Evolutionary conservation across 345 rosid species (phyloP), one percentile per base, ranked within the genome.

Genomic region (Acer campestre): DNA sequence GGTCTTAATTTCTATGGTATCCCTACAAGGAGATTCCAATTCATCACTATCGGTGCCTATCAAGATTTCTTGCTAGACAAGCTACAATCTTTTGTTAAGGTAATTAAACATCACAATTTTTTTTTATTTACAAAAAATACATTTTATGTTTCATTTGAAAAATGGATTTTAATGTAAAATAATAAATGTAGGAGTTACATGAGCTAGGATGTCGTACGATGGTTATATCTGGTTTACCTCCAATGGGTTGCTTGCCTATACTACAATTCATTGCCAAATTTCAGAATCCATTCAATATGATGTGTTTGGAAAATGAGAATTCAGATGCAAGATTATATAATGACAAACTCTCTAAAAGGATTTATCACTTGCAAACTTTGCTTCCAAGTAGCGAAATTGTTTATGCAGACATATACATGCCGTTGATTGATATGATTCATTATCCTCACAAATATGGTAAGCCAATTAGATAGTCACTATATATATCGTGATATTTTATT

Each of bases 241-340:
- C 95, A 1, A 75, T 88, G 0, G 94, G 98, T 2, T 92, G 95
- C 73, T 53, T 94, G 38, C 95, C 98, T 31, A 31, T 31, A 1
- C 12, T 89, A 20, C 94, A 91, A 58, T 83, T 84, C 79, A 85
- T 90, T 1, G 10, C 77, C 49, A 76, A 35, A 49, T 23, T 74
- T 20, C 44, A 79, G 79, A 11, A 61, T 46, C 77, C 38, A 62
- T 7, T 23, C 0, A 53, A 79, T 58, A 75, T 76, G 23, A 42
- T 14, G 23, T 91, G 98, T 48, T 22, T 88, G 59, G 85, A 85
- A 51, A 82, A 88, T 46, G 79, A 86, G 78, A 93, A 92, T 48
- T 49, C 62, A 12, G 90, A 90, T 42, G 76, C 93, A 8, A 40
- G 44, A 42, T 11, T 64, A 59, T 89, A 85, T 68, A 89, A 94